A percentile compares a stretch with the other conserved stretches of the same genome.
Evolutionary conservation across 495 filamentous ascomycete genomes (phyloP).

Genomic region (Hypoxylon cercidicola): DNA sequence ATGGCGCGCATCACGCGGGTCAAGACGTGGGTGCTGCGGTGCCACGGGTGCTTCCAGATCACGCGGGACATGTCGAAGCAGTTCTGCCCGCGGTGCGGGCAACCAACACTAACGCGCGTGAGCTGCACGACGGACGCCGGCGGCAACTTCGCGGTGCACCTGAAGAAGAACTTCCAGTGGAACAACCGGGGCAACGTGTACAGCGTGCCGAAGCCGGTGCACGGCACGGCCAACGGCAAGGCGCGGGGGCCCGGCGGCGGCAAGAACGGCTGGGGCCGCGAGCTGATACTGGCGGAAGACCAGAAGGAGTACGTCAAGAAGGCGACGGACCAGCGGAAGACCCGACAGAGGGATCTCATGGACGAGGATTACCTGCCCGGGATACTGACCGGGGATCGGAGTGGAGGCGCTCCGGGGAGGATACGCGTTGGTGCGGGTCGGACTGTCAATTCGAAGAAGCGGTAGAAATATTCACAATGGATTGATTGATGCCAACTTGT

Average conservation of each 20-base stretch:
- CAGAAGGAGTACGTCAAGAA: conserved; percentile 90
- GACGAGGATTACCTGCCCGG: conserved; percentile 91
- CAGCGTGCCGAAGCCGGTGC: conserved; percentile 90
- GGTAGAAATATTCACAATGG: conserved; percentile 35
- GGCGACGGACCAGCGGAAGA: conserved; percentile 68
- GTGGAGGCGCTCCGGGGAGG: conserved; percentile 68
- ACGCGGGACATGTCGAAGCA: conserved; percentile 88
- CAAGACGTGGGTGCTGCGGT: conserved; percentile 88
- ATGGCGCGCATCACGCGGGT: conserved; percentile 80
- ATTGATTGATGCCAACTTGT: neutral
- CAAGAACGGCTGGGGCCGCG: conserved; percentile 84
- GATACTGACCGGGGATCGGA: conserved; percentile 82
- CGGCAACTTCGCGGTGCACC: conserved; percentile 85
- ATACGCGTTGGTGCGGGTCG: conserved; percentile 85
- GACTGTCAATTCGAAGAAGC: conserved; percentile 85
- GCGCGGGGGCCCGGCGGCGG: conserved; percentile 73
- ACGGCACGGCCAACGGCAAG: conserved; percentile 82
- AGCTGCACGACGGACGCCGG: conserved; percentile 82
- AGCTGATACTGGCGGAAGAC: conserved; percentile 88
- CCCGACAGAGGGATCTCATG: conserved; percentile 85
- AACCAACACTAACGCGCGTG: conserved; percentile 84
- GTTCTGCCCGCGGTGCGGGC: conserved; percentile 93
- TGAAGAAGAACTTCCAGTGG: conserved; percentile 97
- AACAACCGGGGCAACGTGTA: conserved; percentile 91
- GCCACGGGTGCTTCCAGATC: conserved; percentile 91